These are phyloP conservation scores for Abelmoschus esculentus DNA, from an alignment of 345 rosid species.

Conservation along the genomic window DNA sequence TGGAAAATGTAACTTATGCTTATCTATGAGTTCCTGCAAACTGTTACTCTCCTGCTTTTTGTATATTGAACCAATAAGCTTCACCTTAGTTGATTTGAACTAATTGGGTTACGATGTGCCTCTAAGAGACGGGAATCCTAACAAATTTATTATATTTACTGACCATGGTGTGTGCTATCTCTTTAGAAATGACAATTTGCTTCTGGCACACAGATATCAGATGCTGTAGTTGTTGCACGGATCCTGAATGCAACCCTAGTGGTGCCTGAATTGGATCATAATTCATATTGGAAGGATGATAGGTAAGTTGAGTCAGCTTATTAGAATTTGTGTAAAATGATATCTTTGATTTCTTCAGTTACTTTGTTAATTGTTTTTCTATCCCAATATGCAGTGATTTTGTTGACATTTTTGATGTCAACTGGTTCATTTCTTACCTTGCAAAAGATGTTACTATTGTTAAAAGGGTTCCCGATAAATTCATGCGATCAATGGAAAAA, in stretches of 20 bases:
- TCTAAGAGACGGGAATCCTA: neutral
- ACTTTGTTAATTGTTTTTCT: neutral
- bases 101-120: neutral
- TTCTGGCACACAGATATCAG: constrained; percentile 58
- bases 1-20: neutral
- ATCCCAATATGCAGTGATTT: constrained; percentile 68
- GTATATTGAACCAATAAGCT: no score
- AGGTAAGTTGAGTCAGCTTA: constrained; percentile 40
- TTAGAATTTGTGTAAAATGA: neutral
- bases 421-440: constrained; percentile 87
- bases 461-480: constrained; percentile 87
- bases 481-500: constrained; percentile 94
- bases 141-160: neutral
- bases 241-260: constrained; percentile 93
- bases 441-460: constrained; percentile 83
- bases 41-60: no score
- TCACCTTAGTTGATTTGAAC: constrained; percentile 8
- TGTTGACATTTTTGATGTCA: constrained; percentile 74
- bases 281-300: constrained; percentile 93
- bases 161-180: constrained; percentile 15
- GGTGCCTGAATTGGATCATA: constrained; percentile 93
- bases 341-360: neutral
- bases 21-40: neutral
- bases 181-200: constrained; percentile 8
- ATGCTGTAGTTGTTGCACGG: constrained; percentile 93